Base-by-base conservation (phyloP, 768 basidiomycete species). In the Tylopilus sp. region DNA sequence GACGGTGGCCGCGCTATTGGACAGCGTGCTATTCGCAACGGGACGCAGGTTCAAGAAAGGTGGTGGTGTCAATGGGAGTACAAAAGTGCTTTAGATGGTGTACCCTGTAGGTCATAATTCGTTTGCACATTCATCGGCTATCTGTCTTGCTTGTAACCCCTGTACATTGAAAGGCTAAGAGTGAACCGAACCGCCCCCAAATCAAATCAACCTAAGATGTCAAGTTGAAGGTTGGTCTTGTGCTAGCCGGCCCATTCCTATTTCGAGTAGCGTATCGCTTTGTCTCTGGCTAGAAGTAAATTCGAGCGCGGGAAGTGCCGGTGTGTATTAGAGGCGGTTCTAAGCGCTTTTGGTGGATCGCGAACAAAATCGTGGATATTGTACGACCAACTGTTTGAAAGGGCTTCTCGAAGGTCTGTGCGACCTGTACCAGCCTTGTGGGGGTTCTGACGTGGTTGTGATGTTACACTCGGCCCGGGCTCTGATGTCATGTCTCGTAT, bases 1-100 rank as follows among this genome's bases (percentile, higher is more conserved):
- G 55, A 99, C 97, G 6, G 87, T 99, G 19, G 95, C 94, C 17
- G 87, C 89, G 1, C 73, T 99, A 14, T 59, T 98, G 47, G 97
- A 98, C 70, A 83, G 89, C 55, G 74, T 90, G 46, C 79, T 97
- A 52, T 98, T 96, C 67, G 88, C 87, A 16, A 87, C 93, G 29
- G 79, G 82, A 47, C 83, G 84, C 55, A 80, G 78, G 42, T 66
- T 98, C 56, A 91, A 89, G 72, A 88, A 86, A 72, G 74, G 74
- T 16, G 65, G 65, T 22, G 58, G 57, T 5, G 31, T 29, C 25
- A 70, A 71, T 12, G 70, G 71, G 41, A 56, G 55, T 44, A 54
- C 69, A 28, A 71, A 71, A 38, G 49, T 73, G 58, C 62, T 71
- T 55, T 71, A 68, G 56, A 58, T 57, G 44, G 48, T 53, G 52